Evolutionary conservation across 2,329 filamentous ascomycete genomes (phyloP).

Genomic region (Diaporthe citrichinensis): DNA sequence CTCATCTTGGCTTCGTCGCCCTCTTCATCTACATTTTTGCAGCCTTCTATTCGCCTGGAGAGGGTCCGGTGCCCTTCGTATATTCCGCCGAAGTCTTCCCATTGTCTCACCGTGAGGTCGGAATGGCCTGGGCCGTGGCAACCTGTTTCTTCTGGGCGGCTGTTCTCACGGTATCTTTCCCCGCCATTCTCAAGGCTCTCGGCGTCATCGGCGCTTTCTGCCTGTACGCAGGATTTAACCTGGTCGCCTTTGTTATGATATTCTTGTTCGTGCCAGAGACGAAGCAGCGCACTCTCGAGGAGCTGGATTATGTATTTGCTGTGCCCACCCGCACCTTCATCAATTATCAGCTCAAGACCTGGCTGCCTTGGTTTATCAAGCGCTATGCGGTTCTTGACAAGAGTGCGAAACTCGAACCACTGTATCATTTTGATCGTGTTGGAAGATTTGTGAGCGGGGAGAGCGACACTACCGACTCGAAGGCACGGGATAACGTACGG

Average conservation of each 20-base stretch:
- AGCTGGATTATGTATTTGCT: conserved; percentile 72
- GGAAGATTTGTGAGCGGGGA: conserved; percentile 23
- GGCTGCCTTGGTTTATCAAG: conserved; percentile 72
- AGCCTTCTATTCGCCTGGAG: conserved; percentile 56
- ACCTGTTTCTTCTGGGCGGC: conserved; percentile 73
- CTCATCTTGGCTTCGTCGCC: conserved; percentile 63
- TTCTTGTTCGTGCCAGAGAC: conserved; percentile 71
- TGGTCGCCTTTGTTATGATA: conserved; percentile 68
- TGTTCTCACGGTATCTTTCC: conserved; percentile 75
- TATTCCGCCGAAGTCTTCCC: conserved; percentile 81
- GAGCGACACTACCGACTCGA: conserved; percentile 25
- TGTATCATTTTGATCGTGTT: conserved; percentile 56
- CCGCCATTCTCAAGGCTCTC: conserved; percentile 65
- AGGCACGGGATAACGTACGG: not conserved
- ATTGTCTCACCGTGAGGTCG: conserved; percentile 78
- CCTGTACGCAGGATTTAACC: conserved; percentile 70
- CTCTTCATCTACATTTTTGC: conserved; percentile 54
- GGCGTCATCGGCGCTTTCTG: conserved; percentile 61
- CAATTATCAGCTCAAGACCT: conserved; percentile 68
- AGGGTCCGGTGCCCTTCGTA: conserved; percentile 78
- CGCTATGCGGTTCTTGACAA: conserved; percentile 67
- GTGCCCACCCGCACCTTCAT: conserved; percentile 72
- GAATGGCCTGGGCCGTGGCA: conserved; percentile 79
- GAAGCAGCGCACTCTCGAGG: conserved; percentile 66
- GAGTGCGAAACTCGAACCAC: conserved; percentile 55